Conservation (phyloP, 129 eudicot genomes). For the Flaveria trinervia region DNA sequence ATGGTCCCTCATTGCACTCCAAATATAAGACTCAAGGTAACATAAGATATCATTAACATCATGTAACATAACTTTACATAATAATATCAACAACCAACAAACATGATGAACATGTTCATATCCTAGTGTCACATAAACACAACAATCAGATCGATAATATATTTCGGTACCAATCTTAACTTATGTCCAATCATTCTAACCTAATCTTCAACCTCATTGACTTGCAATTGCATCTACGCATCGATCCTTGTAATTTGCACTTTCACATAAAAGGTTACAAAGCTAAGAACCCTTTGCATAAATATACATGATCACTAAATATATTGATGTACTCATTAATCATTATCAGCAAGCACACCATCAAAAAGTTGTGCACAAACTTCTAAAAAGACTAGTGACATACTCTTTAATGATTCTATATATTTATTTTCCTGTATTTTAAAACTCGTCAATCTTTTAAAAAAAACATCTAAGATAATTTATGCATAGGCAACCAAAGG, state of each 20-base stretch:
- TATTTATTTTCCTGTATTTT: conserved; percentile 22
- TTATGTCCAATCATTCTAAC: conserved; percentile 32
- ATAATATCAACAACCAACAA: not conserved
- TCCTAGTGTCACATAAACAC: not conserved
- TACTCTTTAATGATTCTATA: conserved; percentile 29
- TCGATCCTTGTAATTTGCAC: conserved; percentile 25
- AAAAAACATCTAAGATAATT: too few relatives aligned
- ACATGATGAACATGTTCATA: not conserved
- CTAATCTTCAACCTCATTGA: conserved; percentile 34
- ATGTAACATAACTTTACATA: not conserved
- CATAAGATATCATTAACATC: not conserved
- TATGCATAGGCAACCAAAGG: too few relatives aligned
- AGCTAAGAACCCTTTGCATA: too few relatives aligned
- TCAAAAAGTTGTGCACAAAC: conserved; percentile 38
- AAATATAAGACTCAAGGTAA: not conserved
- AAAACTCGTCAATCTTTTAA: not conserved
- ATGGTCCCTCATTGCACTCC: not conserved
- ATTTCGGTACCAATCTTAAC: conserved; percentile 14
- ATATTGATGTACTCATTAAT: too few relatives aligned
- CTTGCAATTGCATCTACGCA: conserved; percentile 31
- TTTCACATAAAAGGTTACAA: conserved; percentile 10
- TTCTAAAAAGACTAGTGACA: conserved; percentile 25
- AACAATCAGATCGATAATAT: not conserved
- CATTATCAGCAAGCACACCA: not conserved
- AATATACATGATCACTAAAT: too few relatives aligned